Conservation (phyloP, 306 rosid genomes). For the Vigna mungo region DNA sequence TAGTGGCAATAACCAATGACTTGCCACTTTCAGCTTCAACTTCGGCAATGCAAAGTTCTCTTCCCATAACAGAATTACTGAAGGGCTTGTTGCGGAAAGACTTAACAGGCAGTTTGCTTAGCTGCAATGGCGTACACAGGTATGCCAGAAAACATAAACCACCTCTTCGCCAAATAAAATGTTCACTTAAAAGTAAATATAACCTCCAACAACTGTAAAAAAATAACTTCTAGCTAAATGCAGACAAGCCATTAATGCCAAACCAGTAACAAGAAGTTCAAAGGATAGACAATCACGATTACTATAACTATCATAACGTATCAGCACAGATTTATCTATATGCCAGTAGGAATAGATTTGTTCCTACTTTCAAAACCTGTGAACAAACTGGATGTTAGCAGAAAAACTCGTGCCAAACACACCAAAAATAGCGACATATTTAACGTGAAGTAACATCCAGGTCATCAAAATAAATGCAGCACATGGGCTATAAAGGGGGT, state of each 20-base stretch:
- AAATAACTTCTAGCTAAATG: not conserved
- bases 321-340: not conserved
- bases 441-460: not conserved
- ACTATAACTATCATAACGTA: not conserved
- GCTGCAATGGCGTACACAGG: slow-evolving; percentile 54
- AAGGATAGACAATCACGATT: not conserved
- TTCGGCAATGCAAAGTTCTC: slow-evolving; percentile 86
- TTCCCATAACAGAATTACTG: slow-evolving; percentile 78
- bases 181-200: not conserved
- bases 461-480: slow-evolving; percentile 16
- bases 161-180: slow-evolving; percentile 8
- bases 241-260: not conserved
- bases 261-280: not conserved
- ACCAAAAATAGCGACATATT: slow-evolving; percentile 3
- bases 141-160: slow-evolving; percentile 6
- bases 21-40: slow-evolving; percentile 63
- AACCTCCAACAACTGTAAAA: slow-evolving; percentile 1
- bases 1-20: slow-evolving; percentile 75
- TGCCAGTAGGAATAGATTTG: slow-evolving; percentile 1
- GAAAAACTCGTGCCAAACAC: not conserved
- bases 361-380: not conserved
- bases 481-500: not conserved
- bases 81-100: slow-evolving; percentile 70
- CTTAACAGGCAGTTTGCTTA: slow-evolving; percentile 81
- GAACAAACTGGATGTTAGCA: slow-evolving; percentile 26